phyloP scores from a whole-genome alignment of 352 stramenopile genomes.

The Globisporangium irregulare region DNA sequence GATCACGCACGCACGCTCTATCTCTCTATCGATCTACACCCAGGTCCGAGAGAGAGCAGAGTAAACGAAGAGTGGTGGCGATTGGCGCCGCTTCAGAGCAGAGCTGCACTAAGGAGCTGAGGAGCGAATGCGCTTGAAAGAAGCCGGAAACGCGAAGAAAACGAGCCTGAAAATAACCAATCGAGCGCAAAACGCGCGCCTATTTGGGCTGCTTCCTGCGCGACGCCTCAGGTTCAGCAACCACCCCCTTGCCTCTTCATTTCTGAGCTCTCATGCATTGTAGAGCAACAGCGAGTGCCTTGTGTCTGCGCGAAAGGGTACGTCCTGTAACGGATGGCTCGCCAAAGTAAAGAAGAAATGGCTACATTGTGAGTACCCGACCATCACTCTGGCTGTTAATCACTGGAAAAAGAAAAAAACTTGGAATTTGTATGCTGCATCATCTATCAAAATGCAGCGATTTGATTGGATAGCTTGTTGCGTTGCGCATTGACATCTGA shows the following conservation, averaged over 20 bases:
- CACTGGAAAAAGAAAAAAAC: slow-evolving; percentile 7
- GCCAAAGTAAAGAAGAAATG: not conserved
- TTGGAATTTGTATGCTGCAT: slow-evolving; percentile 5
- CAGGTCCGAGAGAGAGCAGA: not conserved
- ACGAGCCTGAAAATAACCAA: slow-evolving; percentile 8
- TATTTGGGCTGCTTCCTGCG: not conserved
- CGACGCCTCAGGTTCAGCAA: not conserved
- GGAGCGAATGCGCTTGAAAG: not conserved
- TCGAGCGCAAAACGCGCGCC: not conserved
- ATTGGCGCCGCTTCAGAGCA: not conserved
- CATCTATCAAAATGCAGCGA: too few species aligned
- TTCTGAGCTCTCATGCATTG: not conserved
- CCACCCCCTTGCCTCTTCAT: not conserved
- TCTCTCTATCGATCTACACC: not conserved
- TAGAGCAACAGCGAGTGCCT: not conserved
- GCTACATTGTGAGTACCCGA: slow-evolving; percentile 2
- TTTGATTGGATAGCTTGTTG: too few species aligned
- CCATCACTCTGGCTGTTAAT: not conserved
- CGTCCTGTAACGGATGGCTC: slow-evolving; percentile 4
- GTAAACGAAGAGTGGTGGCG: slow-evolving; percentile 7
- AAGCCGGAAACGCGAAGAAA: not conserved
- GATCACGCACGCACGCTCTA: not conserved
- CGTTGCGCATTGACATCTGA: too few species aligned
- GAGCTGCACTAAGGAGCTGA: not conserved
- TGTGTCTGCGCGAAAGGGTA: not conserved